Evolutionary conservation across 352 stramenopile species (phyloP).

Genomic region (Pythium apleroticum): DNA sequence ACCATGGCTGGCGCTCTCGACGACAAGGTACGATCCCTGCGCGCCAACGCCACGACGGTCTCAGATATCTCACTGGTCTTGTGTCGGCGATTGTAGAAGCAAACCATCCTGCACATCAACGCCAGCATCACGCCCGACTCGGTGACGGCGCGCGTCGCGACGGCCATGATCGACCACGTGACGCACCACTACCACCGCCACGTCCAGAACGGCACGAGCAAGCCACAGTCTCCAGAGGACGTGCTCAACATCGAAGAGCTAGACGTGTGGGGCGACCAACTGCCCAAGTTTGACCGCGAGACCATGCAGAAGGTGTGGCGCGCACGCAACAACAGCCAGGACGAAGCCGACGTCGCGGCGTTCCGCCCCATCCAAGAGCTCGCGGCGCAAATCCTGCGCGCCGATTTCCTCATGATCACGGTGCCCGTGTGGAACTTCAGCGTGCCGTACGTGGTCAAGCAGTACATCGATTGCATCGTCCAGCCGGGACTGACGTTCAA

Average conservation of each 20-base stretch:
- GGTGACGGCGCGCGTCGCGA: slow-evolving; percentile 64
- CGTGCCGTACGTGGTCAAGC: slow-evolving; percentile 77
- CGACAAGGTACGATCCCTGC: slow-evolving; percentile 11
- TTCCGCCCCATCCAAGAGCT: slow-evolving; percentile 67
- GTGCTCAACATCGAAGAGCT: slow-evolving; percentile 69
- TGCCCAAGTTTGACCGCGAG: slow-evolving; percentile 74
- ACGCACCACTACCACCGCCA: slow-evolving; percentile 74
- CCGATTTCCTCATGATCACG: slow-evolving; percentile 78
- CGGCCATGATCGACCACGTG: slow-evolving; percentile 65
- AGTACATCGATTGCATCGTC: slow-evolving; percentile 83
- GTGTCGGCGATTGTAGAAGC: slow-evolving; percentile 52
- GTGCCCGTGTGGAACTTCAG: slow-evolving; percentile 80
- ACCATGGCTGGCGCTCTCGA: slow-evolving; percentile 17
- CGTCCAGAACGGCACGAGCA: slow-evolving; percentile 29
- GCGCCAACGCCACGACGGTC: no score
- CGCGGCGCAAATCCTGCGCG: slow-evolving; percentile 58
- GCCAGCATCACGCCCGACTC: slow-evolving; percentile 73
- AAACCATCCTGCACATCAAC: slow-evolving; percentile 80
- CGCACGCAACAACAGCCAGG: slow-evolving; percentile 58
- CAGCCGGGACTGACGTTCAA: slow-evolving; percentile 69
- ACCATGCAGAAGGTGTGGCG: slow-evolving; percentile 71
- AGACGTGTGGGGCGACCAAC: slow-evolving; percentile 58
- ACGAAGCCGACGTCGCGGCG: slow-evolving; percentile 51
- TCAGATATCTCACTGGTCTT: no score
- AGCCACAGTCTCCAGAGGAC: slow-evolving; percentile 36